phyloP scores from a whole-genome alignment of 1,139 yeast genomes.

The Pichia sp. region DNA sequence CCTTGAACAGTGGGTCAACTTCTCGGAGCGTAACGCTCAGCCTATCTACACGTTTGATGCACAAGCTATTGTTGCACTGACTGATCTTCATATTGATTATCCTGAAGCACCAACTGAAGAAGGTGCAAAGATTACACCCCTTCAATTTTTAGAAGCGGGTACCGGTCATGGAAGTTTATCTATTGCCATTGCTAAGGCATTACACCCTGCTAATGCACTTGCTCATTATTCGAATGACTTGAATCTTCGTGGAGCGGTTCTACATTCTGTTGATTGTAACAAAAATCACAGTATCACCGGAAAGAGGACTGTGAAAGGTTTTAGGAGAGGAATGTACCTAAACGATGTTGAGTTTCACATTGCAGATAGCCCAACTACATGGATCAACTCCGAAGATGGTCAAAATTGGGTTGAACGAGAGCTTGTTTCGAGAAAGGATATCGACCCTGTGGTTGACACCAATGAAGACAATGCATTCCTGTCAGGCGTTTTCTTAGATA shows the following conservation, averaged over 20 bases:
- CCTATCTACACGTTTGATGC: constrained; percentile 45
- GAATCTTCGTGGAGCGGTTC: constrained; percentile 32
- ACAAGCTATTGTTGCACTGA: constrained; percentile 35
- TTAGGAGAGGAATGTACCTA: constrained; percentile 34
- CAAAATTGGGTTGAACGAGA: constrained; percentile 16
- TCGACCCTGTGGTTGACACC: constrained; percentile 4
- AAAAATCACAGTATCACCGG: constrained; percentile 34
- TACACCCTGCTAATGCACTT: constrained; percentile 37
- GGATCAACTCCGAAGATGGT: constrained; percentile 28
- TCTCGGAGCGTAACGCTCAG: constrained; percentile 36
- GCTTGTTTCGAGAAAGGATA: constrained; percentile 1
- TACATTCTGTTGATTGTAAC: constrained; percentile 37
- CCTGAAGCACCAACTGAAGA: constrained; percentile 26
- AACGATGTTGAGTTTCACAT: constrained; percentile 38
- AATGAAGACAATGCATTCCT: constrained; percentile 27
- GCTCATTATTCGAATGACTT: constrained; percentile 13
- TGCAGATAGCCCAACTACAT: constrained; percentile 33
- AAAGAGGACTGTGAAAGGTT: constrained; percentile 29
- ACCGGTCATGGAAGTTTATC: constrained; percentile 47
- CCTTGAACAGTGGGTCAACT: constrained; percentile 36
- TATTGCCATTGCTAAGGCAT: constrained; percentile 33
- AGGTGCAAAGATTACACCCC: constrained; percentile 21
- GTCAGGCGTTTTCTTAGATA: constrained; percentile 37
- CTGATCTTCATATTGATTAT: constrained; percentile 38
- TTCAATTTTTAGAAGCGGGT: constrained; percentile 42